Percentiles rank a stretch among this genome's conserved stretches.
phyloP scores from a whole-genome alignment of 163 green algal species.

The Coccomyxa subellipsoidea region DNA sequence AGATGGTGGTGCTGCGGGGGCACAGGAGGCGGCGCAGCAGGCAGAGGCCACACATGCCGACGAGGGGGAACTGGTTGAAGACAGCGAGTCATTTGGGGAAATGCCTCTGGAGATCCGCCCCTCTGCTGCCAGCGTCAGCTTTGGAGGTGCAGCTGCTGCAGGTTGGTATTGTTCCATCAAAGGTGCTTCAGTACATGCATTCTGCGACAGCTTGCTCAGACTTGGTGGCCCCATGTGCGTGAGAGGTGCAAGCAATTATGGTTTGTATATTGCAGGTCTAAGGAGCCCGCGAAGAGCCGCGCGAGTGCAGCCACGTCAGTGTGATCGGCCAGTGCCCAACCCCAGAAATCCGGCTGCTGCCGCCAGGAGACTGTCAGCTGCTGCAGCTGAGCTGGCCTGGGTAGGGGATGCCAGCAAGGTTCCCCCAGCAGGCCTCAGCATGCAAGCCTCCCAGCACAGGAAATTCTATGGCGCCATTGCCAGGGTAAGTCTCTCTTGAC shows the following conservation, averaged over 20 bases:
- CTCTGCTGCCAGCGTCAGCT: neutral
- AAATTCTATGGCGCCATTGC: neutral
- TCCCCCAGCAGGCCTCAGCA: neutral
- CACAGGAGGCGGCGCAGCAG: neutral
- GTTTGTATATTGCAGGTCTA: neutral
- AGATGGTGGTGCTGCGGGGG: too few species aligned
- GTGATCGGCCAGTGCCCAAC: neutral
- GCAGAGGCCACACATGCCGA: neutral
- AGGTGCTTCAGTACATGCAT: neutral
- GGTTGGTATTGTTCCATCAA: neutral
- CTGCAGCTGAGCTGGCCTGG: neutral
- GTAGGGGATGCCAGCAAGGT: too few species aligned
- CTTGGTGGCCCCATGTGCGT: too few species aligned
- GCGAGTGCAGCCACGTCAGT: neutral
- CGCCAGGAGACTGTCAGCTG: neutral
- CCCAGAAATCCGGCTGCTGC: neutral
- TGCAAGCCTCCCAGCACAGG: neutral
- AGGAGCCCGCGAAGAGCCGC: neutral
- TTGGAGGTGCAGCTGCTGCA: neutral
- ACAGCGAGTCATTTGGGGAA: neutral
- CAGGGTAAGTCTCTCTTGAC: neutral
- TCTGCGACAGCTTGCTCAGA: neutral
- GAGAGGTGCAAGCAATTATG: too few species aligned
- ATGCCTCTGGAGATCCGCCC: neutral
- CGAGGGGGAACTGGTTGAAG: neutral